phyloP scores from a whole-genome alignment of 176 grass and related monocot genomes.

The Cocos nucifera region DNA sequence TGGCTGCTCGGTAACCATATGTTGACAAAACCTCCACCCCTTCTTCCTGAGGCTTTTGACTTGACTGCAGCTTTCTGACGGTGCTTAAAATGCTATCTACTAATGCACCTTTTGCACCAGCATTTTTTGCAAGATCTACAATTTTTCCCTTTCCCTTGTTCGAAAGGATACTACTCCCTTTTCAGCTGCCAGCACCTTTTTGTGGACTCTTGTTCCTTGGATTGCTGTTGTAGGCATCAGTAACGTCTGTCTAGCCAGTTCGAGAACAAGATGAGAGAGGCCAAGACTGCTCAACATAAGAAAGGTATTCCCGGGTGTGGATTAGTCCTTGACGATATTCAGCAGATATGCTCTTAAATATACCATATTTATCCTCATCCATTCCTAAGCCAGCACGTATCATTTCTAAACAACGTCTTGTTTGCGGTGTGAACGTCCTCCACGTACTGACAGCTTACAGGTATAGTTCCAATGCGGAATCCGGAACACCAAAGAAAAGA shows the following conservation, averaged over 20 bases:
- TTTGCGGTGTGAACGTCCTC: conserved; percentile 53
- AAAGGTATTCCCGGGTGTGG: conserved; percentile 62
- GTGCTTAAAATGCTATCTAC: conserved; percentile 44
- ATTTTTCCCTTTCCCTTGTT: conserved; percentile 35
- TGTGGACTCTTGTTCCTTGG: conserved; percentile 34
- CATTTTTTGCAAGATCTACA: conserved; percentile 33
- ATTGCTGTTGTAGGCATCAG: conserved; percentile 61
- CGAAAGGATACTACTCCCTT: conserved; percentile 17
- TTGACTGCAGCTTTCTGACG: conserved; percentile 52
- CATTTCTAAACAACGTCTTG: conserved; percentile 54
- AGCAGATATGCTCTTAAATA: conserved; percentile 72
- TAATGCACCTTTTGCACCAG: conserved; percentile 26
- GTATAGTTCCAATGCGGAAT: too few species aligned
- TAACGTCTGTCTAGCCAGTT: conserved; percentile 78
- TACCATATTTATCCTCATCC: conserved; percentile 59
- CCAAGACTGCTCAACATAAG: conserved; percentile 85
- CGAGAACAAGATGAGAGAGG: conserved; percentile 65
- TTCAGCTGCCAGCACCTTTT: conserved; percentile 24
- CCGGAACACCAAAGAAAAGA: too few species aligned
- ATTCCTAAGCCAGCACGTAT: conserved; percentile 57
- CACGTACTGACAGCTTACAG: background rate
- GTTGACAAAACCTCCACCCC: conserved; percentile 52
- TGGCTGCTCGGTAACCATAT: conserved; percentile 68
- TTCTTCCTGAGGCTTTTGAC: conserved; percentile 39
- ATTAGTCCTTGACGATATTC: conserved; percentile 74